Evolutionary conservation across 441 rosid species (phyloP), one percentile per base, ranked within the genome.

Genomic region (Viola pubescens): DNA sequence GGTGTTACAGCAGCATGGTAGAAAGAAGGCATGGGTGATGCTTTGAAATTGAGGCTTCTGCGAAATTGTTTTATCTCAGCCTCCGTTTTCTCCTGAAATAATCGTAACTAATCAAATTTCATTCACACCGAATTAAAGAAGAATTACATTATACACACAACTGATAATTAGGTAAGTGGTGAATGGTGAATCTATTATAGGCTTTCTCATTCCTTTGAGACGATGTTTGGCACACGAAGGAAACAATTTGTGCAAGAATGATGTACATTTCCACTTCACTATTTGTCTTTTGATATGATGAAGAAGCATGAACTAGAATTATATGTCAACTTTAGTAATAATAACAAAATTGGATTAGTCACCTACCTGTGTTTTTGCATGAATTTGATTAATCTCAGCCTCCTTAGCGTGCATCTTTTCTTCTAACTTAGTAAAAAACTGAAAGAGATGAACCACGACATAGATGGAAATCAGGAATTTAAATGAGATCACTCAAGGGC

Each of bases 21-120:
- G 74, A 91, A 91, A 59, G 88, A 81, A 71, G 97, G 96, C 94
- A 91, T 84, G 10, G 94, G 96, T 34, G 74, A 80, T 54, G 97
- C 91, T 69, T 84, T 88, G 61, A 91, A 90, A 65, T 91, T 84
- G 39, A 91, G 91, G 72, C 87, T 81, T 70, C 75, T 82, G 52
- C 96, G 76, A 53, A 80, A 59, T 56, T 78, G 80, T 65, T 81
- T 82, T 26, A 87, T 79, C 66, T 86, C 89, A 58, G 83, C 87
- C 60, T 86, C 75, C 4, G 69, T 75, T 66, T 74, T 78, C 73
- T 84, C 81, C 96, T 90, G 74, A 67, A 70, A 76, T 38, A 61
- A 52, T 37, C 55, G 61, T 37, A 56, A 66, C 49, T 37, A 40
- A 56, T 56, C 44, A 26, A 39, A 61, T 11, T 39, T 41, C 10